phyloP scores from a whole-genome alignment of 192 early-diverging fungal species.

The Backusella mclennaniae region DNA sequence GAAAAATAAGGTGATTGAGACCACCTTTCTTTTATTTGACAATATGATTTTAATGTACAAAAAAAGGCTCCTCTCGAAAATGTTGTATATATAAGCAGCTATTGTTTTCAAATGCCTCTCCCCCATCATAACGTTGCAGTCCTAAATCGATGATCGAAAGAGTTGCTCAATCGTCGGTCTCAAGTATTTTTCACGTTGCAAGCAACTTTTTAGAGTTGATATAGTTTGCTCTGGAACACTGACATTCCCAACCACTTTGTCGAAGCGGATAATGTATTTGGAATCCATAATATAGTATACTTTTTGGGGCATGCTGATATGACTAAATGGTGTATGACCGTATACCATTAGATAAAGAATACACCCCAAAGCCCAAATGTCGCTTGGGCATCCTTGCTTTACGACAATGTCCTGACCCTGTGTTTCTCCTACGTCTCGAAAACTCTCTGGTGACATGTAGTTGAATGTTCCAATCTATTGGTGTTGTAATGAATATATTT shows the following conservation, averaged over 20 bases:
- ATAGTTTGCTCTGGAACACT: not conserved
- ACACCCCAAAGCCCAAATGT: conserved; percentile 92
- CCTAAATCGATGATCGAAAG: no score
- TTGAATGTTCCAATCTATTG: conserved; percentile 78
- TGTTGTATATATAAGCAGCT: no score
- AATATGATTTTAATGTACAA: no score
- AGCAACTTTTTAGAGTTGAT: not conserved
- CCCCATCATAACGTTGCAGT: no score
- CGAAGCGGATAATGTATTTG: conserved; percentile 52
- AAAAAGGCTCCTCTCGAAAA: no score
- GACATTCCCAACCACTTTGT: not conserved
- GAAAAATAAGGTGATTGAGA: no score
- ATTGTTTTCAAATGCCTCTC: no score
- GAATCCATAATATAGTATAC: conserved; percentile 72
- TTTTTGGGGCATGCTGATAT: conserved; percentile 62
- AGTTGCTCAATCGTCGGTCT: not conserved
- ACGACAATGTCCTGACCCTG: not conserved
- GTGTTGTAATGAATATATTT: not conserved
- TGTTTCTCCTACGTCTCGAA: not conserved
- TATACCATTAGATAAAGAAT: conserved; percentile 94
- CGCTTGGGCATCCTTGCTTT: conserved; percentile 46
- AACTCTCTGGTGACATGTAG: conserved; percentile 94
- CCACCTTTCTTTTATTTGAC: no score
- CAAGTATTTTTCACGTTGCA: not conserved
- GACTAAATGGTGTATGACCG: conserved; percentile 78